These are phyloP conservation scores for Apiotrichum veenhuisii DNA, from an alignment of 1,284 basidiomycete species.

Conservation along the genomic window DNA sequence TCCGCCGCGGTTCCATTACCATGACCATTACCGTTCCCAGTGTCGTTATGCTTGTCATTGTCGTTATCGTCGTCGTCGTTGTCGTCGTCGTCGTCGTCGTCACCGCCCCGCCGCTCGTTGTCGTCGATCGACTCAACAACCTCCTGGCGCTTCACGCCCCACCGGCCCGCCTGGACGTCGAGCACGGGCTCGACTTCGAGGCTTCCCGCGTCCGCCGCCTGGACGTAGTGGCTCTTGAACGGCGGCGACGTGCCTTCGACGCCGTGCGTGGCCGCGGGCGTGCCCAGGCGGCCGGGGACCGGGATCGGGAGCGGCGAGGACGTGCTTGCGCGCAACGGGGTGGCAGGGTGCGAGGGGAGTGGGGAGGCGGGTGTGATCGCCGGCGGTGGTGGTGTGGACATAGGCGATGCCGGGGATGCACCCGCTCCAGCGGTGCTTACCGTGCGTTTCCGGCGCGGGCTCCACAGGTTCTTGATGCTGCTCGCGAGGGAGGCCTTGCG, in stretches of 20 bases:
- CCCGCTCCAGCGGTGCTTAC: background rate
- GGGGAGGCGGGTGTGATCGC: background rate
- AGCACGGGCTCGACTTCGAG: conserved; percentile 62
- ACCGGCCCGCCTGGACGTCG: conserved; percentile 58
- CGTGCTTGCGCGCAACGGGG: background rate
- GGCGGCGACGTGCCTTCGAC: conserved; percentile 6
- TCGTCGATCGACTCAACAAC: background rate
- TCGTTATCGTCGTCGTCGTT: conserved; percentile 8
- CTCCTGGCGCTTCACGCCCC: too few relatives aligned
- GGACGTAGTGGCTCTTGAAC: conserved; percentile 74
- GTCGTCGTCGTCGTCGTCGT: conserved; percentile 1
- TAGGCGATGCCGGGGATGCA: background rate
- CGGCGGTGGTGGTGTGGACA: background rate
- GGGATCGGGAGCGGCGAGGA: background rate
- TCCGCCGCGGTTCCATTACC: conserved; percentile 5
- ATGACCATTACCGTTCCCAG: background rate
- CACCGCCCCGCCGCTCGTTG: background rate
- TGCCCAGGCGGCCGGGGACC: background rate
- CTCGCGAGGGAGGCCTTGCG: conserved; percentile 35
- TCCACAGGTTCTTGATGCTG: conserved; percentile 64
- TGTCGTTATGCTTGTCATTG: background rate
- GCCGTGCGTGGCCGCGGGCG: background rate
- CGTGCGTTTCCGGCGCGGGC: conserved; percentile 2
- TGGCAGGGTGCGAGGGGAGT: background rate
- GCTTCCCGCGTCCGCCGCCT: conserved; percentile 66